Evolutionary conservation across 768 basidiomycete genomes (phyloP).

Genomic region (Amanita phalloides): DNA sequence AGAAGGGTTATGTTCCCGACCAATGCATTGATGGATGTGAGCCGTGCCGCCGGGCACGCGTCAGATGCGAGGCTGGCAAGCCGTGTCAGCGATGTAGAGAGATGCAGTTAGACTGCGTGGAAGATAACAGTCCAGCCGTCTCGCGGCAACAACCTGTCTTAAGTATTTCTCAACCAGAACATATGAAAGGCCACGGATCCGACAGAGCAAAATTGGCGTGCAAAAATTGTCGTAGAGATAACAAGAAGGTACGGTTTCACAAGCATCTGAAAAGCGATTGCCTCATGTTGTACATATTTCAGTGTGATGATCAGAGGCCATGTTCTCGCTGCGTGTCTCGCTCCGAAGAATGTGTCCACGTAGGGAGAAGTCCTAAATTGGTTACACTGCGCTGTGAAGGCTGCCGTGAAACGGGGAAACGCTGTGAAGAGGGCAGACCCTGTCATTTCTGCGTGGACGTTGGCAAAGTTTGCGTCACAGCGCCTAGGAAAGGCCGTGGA

Average conservation of each 20-base stretch:
- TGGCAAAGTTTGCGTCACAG: slow-evolving; percentile 35
- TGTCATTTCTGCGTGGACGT: slow-evolving; percentile 40
- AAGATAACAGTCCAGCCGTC: slow-evolving; percentile 23
- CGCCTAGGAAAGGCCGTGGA: slow-evolving; percentile 43
- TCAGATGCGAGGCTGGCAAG: slow-evolving; percentile 38
- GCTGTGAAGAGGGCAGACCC: slow-evolving; percentile 50
- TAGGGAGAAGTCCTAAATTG: slow-evolving; percentile 44
- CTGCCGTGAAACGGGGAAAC: slow-evolving; percentile 44
- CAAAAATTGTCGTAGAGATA: slow-evolving; percentile 49
- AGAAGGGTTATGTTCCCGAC: slow-evolving; percentile 39
- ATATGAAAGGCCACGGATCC: slow-evolving; percentile 14
- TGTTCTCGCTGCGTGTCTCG: slow-evolving; percentile 49
- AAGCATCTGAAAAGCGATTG: slow-evolving; percentile 1
- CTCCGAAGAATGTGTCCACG: slow-evolving; percentile 43
- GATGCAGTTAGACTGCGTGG: slow-evolving; percentile 38
- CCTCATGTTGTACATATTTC: slow-evolving; percentile 3
- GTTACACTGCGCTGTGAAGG: slow-evolving; percentile 50
- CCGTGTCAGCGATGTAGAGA: slow-evolving; percentile 44
- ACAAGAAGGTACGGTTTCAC: slow-evolving; percentile 41
- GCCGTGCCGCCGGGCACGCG: slow-evolving; percentile 45
- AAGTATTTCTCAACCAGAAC: slow-evolving; percentile 14
- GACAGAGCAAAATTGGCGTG: slow-evolving; percentile 53
- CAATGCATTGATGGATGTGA: slow-evolving; percentile 57
- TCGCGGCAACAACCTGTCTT: slow-evolving; percentile 15
- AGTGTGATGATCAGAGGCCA: slow-evolving; percentile 58